phyloP scores from a whole-genome alignment of 2,329 filamentous ascomycete genomes.

The Neofusicoccum ribis region DNA sequence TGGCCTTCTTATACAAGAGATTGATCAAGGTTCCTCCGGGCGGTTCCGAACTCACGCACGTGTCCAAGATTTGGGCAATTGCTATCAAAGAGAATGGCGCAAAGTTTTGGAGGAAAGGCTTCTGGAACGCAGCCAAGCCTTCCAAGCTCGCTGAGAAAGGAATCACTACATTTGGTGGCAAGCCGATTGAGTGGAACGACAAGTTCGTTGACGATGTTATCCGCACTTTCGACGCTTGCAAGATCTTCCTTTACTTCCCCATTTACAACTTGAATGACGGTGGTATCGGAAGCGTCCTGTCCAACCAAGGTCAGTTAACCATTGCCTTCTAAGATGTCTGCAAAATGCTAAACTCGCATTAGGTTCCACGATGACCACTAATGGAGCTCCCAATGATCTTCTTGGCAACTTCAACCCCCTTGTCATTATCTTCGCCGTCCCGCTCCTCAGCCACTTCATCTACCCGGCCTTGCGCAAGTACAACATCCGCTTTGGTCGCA shows the following conservation, averaged over 20 bases:
- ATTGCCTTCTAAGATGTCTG: neutral
- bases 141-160: conserved; percentile 30
- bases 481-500: conserved; percentile 50
- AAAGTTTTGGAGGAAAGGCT: conserved; percentile 35
- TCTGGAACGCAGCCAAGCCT: conserved; percentile 38
- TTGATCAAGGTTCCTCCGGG: conserved; percentile 34
- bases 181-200: conserved; percentile 34
- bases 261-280: conserved; percentile 42
- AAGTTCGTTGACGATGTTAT: conserved; percentile 39
- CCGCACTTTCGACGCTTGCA: conserved; percentile 35
- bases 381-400: conserved; percentile 54
- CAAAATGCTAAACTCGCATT: neutral
- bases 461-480: conserved; percentile 48
- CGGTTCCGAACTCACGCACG: conserved; percentile 36
- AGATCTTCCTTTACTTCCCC: conserved; percentile 42
- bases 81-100: conserved; percentile 38
- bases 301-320: conserved; percentile 4
- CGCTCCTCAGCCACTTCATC: conserved; percentile 50
- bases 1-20: conserved; percentile 35
- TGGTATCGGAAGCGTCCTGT: conserved; percentile 52
- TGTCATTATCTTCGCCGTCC: conserved; percentile 49
- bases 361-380: conserved; percentile 42
- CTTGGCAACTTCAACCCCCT: conserved; percentile 54
- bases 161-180: conserved; percentile 19
- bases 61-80: conserved; percentile 34